Evolutionary conservation across 257 asterid genomes (phyloP).

Genomic region (Mitragyna speciosa): DNA sequence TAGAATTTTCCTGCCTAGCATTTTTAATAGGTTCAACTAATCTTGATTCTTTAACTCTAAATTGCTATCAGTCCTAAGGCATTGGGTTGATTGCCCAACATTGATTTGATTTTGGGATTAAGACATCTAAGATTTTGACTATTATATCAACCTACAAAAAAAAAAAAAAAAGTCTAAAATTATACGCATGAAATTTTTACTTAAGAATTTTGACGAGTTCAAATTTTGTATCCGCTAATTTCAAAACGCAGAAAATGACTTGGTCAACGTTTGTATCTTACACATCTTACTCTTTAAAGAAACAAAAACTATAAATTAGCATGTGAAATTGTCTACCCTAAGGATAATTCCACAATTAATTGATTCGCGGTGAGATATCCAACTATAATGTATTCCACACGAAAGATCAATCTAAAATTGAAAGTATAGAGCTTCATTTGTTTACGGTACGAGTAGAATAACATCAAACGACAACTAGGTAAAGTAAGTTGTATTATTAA

Average conservation of each 20-base stretch:
- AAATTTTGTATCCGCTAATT: background rate
- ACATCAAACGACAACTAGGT: too few species aligned
- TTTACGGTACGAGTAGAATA: too few species aligned
- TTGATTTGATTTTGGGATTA: background rate
- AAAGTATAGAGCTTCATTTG: too few species aligned
- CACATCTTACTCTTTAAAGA: too few species aligned
- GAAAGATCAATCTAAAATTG: too few species aligned
- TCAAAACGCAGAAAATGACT: background rate
- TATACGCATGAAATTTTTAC: too few species aligned
- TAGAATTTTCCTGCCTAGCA: background rate
- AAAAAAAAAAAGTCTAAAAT: too few species aligned
- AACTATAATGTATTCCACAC: too few species aligned
- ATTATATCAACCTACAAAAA: too few species aligned
- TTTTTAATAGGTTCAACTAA: background rate
- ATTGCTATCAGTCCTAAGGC: background rate
- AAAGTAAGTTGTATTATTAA: too few species aligned
- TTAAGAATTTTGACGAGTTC: background rate
- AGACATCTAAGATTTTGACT: background rate
- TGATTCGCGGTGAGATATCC: too few species aligned
- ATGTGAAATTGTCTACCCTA: too few species aligned
- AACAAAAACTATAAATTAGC: background rate
- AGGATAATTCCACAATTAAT: background rate
- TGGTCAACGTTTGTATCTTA: background rate
- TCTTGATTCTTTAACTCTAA: background rate
- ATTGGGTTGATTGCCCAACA: background rate